Evolutionary conservation across 2,329 filamentous ascomycete species (phyloP).

Genomic region (Diaporthe sp.): DNA sequence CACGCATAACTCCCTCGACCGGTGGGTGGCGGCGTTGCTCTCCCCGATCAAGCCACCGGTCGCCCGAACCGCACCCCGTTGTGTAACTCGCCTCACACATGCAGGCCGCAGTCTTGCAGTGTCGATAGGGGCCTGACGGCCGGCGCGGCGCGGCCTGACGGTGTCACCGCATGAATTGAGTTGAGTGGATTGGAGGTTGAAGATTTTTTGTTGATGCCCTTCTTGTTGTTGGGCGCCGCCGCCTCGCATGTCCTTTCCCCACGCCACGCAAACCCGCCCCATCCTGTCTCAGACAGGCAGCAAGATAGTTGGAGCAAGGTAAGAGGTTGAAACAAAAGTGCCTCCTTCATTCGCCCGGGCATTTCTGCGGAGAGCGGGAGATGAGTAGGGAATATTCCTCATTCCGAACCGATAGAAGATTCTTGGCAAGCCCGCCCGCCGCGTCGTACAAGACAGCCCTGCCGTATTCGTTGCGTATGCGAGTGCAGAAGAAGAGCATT

Average conservation of each 20-base stretch:
- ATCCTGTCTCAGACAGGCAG: background rate
- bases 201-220: background rate
- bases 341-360: background rate
- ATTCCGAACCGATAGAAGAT: background rate
- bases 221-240: background rate
- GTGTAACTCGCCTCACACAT: constrained; percentile 14
- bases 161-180: constrained; percentile 5
- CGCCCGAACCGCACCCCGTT: background rate
- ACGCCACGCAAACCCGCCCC: background rate
- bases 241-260: background rate
- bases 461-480: background rate
- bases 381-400: background rate
- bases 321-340: constrained; percentile 15
- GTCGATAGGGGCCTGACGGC: background rate
- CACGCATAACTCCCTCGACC: no score
- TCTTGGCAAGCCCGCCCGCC: background rate
- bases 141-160: constrained; percentile 3
- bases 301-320: background rate
- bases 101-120: background rate
- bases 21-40: background rate
- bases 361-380: background rate
- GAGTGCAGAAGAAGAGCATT: background rate
- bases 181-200: background rate
- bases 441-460: background rate
- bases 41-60: background rate